Conservation (phyloP, 176 grass and related monocot species). For the Pontederia crassipes region DNA sequence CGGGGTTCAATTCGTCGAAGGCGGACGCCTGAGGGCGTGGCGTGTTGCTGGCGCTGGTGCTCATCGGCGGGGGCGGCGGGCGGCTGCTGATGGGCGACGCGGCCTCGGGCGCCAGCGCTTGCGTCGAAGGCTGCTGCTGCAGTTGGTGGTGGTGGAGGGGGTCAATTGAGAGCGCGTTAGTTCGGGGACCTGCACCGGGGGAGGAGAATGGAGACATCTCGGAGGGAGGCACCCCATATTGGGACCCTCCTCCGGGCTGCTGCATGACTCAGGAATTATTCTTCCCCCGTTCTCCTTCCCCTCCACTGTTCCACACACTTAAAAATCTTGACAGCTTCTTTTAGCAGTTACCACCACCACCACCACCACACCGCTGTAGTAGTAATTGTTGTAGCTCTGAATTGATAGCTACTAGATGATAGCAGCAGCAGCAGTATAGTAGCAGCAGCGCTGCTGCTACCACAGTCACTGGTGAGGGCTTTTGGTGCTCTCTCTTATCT, state of each 20-base stretch:
- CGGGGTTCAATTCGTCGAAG: slow-evolving; percentile 14
- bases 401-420: no score
- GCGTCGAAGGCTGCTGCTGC: not conserved
- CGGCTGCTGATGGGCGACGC: slow-evolving; percentile 10
- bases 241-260: slow-evolving; percentile 21
- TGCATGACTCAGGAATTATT: slow-evolving; percentile 27
- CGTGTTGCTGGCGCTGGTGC: no score
- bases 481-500: slow-evolving; percentile 16
- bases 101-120: not conserved
- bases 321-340: not conserved
- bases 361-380: no score
- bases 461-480: slow-evolving; percentile 14
- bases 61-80: not conserved
- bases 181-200: not conserved
- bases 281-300: not conserved
- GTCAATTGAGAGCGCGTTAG: slow-evolving; percentile 4
- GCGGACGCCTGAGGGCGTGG: not conserved
- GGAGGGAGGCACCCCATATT: slow-evolving; percentile 12
- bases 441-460: not conserved
- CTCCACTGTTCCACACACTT: not conserved
- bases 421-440: no score
- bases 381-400: no score
- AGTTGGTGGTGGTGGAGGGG: not conserved
- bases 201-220: slow-evolving; percentile 15
- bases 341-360: not conserved